phyloP scores from a whole-genome alignment of 2,329 filamentous ascomycete species.

The Delphinella strobiligena region DNA sequence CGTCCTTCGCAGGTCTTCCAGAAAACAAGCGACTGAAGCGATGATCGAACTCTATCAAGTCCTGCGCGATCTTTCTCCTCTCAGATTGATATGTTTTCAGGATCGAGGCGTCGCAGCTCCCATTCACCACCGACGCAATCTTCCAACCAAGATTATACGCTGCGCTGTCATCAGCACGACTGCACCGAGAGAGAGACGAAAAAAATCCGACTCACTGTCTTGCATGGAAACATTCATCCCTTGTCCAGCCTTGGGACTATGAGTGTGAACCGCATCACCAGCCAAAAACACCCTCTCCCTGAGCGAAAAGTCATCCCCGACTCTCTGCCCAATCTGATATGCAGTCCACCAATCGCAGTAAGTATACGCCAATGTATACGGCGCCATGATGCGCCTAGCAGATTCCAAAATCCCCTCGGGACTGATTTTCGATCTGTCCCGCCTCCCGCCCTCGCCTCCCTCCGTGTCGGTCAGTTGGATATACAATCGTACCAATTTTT shows the following conservation, averaged over 20 bases:
- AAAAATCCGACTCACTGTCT: no score
- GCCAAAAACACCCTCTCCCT: conserved; percentile 54
- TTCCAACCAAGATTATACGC: conserved; percentile 35
- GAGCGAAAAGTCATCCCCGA: conserved; percentile 45
- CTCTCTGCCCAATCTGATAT: conserved; percentile 40
- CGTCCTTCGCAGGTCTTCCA: conserved; percentile 44
- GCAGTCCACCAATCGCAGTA: conserved; percentile 58
- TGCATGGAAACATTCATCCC: conserved; percentile 66
- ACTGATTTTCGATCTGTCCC: conserved; percentile 54
- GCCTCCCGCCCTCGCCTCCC: conserved; percentile 31
- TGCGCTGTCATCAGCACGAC: conserved; percentile 26
- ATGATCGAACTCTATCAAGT: conserved; percentile 33
- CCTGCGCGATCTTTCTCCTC: conserved; percentile 30
- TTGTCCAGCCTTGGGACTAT: conserved; percentile 52
- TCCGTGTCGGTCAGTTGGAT: conserved; percentile 25
- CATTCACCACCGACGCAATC: conserved; percentile 27
- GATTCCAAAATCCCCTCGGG: conserved; percentile 42
- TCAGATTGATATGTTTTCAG: conserved; percentile 30
- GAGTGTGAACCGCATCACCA: conserved; percentile 48
- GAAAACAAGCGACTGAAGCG: conserved; percentile 40
- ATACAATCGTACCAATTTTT: conserved; percentile 14
- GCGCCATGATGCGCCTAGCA: conserved; percentile 52
- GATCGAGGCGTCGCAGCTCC: conserved; percentile 25
- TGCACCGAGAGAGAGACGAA: conserved; percentile 41
- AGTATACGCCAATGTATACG: conserved; percentile 53